Conservation (phyloP, 2,329 filamentous ascomycete genomes). For the Penicillium brasilianum region DNA sequence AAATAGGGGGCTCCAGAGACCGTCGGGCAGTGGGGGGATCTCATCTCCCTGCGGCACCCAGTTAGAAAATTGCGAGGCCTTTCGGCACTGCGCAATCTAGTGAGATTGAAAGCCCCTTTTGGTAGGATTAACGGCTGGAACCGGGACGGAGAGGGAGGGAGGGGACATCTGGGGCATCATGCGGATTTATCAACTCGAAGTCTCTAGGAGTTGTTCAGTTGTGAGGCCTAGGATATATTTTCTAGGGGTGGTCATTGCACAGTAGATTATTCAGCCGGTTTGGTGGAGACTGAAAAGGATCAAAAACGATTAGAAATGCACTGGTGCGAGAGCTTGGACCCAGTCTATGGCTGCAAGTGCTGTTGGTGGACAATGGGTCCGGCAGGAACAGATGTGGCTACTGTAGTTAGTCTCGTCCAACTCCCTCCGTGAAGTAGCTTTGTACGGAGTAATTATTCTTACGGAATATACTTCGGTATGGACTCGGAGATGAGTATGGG, state of each 20-base stretch:
- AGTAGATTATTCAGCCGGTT: conserved; percentile 4
- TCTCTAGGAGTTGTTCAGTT: background rate
- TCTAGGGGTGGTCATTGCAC: background rate
- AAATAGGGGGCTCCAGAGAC: conserved; percentile 16
- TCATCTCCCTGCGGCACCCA: conserved; percentile 26
- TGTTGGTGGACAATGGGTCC: background rate
- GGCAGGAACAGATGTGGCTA: background rate
- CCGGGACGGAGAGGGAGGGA: background rate
- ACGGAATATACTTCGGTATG: background rate
- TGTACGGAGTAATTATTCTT: background rate
- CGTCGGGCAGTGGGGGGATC: conserved; percentile 17
- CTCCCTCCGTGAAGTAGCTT: background rate
- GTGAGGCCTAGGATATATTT: no score
- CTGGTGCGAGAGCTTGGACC: conserved; percentile 4
- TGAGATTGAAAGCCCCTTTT: conserved; percentile 16
- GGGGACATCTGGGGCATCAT: no score
- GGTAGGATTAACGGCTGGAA: conserved; percentile 14
- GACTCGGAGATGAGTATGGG: conserved; percentile 10
- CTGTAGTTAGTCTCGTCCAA: background rate
- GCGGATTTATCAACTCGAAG: conserved; percentile 3
- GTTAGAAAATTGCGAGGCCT: conserved; percentile 12
- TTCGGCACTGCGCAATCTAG: conserved; percentile 2
- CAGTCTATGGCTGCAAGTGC: background rate
- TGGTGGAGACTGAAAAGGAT: background rate
- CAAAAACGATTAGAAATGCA: conserved; percentile 4